These are phyloP conservation scores for Rosa hybrid DNA, from an alignment of 331 rosid genomes.

Conservation along the genomic window DNA sequence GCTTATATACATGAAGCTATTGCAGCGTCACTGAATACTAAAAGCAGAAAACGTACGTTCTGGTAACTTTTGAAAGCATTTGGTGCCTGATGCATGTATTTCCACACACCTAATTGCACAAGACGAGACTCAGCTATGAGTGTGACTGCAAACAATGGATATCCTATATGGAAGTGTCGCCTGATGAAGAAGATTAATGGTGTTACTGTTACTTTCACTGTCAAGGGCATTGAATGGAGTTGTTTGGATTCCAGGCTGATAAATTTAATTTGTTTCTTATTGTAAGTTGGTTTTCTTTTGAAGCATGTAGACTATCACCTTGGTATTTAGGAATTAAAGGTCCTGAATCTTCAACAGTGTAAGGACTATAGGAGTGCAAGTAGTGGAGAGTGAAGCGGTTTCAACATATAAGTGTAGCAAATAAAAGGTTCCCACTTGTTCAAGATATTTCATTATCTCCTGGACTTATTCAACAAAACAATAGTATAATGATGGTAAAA, in stretches of 20 bases:
- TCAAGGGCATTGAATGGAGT: not conserved
- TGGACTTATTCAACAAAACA: slow-evolving; percentile 27
- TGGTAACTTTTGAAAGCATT: slow-evolving; percentile 31
- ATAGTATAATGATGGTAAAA: slow-evolving; percentile 21
- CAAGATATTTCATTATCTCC: slow-evolving; percentile 23
- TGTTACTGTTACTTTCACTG: not conserved
- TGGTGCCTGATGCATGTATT: slow-evolving; percentile 74
- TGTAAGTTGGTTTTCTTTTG: slow-evolving; percentile 26
- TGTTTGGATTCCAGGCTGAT: not conserved
- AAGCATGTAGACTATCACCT: slow-evolving; percentile 15
- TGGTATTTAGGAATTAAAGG: not conserved
- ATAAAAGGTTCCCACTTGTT: slow-evolving; percentile 46
- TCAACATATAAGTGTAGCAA: slow-evolving; percentile 39
- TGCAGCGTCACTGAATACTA: slow-evolving; percentile 23
- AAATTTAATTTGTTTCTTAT: not conserved
- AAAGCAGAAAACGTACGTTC: slow-evolving; percentile 21
- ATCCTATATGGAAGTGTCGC: slow-evolving; percentile 27
- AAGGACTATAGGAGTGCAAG: slow-evolving; percentile 22
- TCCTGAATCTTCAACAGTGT: not conserved
- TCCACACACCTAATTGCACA: slow-evolving; percentile 51
- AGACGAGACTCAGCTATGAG: slow-evolving; percentile 33
- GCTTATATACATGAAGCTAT: slow-evolving; percentile 40
- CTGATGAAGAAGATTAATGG: slow-evolving; percentile 1
- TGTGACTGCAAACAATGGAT: slow-evolving; percentile 32
- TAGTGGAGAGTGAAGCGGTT: slow-evolving; percentile 54